Conservation (phyloP, 179 eudicot species). For the Spergularia azorica region DNA sequence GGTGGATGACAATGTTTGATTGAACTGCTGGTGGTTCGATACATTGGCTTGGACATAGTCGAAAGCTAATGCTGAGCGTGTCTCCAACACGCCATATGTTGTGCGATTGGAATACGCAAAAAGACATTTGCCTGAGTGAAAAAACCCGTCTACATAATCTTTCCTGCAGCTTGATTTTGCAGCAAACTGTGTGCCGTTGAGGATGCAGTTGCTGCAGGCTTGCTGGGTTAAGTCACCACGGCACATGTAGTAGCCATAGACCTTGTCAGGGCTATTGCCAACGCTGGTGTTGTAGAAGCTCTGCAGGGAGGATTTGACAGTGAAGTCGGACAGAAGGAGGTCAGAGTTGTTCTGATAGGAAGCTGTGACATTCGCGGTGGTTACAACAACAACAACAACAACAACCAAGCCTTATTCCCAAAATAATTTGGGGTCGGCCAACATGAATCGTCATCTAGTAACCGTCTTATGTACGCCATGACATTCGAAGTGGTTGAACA, state of each 20-base stretch:
- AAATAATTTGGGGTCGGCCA: too few relatives aligned
- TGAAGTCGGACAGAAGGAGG: conserved; percentile 11
- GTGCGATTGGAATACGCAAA: conserved; percentile 18
- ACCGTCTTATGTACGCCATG: too few relatives aligned
- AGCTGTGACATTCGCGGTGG: conserved; percentile 3
- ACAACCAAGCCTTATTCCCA: too few relatives aligned
- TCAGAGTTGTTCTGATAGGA: conserved; percentile 8
- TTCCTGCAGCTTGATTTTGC: neutral
- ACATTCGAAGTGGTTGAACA: conserved; percentile 8
- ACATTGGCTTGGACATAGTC: neutral
- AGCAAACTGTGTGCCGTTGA: conserved; percentile 12
- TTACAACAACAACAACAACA: too few relatives aligned
- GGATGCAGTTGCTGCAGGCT: conserved; percentile 16
- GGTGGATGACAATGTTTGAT: conserved; percentile 4
- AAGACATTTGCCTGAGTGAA: conserved; percentile 12
- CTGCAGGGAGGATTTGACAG: conserved; percentile 6
- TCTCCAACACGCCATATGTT: conserved; percentile 9
- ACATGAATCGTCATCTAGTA: too few relatives aligned
- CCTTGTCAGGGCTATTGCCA: conserved; percentile 19
- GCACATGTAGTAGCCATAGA: conserved; percentile 23
- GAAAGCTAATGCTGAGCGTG: neutral
- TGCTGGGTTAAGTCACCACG: conserved; percentile 17
- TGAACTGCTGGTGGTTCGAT: conserved; percentile 7
- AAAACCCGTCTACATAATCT: neutral
- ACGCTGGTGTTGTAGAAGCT: conserved; percentile 22